Evolutionary conservation across 805 yeast genomes (phyloP), one percentile per base, ranked within the genome.

Genomic region (Saccharomycopsis oosterbeekiorum): DNA sequence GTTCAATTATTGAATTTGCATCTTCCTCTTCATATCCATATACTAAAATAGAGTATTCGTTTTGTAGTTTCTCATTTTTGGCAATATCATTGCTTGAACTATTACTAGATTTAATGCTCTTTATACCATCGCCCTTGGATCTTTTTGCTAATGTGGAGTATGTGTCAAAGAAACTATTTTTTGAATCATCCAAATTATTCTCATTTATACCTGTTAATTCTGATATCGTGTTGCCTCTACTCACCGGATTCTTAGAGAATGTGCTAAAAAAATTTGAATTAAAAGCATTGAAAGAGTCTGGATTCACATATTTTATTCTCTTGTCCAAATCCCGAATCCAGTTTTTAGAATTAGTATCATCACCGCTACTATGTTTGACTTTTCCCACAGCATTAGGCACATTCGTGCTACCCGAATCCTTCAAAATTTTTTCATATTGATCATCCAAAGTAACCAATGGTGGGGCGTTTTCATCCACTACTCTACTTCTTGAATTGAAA

Each of bases 1-100:
- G 88, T 59, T 82, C 81, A 43, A 93, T 78, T 1, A 93, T 82
- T 41, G 79, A 78, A 39, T 79, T 80, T 9, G 96, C 83, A 65
- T 85, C 78, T 1, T 83, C 78, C 68, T 91, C 96, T 0, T 96
- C 90, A 70, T 89, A 93, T 1, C 98, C 98, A 73, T 88, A 90
- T 2, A 93, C 89, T 36, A 92, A 74, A 0, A 93, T 87, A 0
- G 96, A 88, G 56, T 83, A 78, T 60, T 84, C 90, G 10, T 64
- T 53, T 60, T 26, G 37, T 21, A n/a, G 12, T 36, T n/a, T 26
- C 10, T 29, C 34, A 11, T 41, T 36, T 17, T 41, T 57, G 5
- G 37, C 43, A 37, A 36, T n/a, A 26, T 39, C 24, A 15, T 55
- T 24, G 10, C 62, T 42, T 2, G 53, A 47, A 36, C 41, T 29